Conservation (phyloP, 306 rosid genomes). For the Abrus pulchellus region DNA sequence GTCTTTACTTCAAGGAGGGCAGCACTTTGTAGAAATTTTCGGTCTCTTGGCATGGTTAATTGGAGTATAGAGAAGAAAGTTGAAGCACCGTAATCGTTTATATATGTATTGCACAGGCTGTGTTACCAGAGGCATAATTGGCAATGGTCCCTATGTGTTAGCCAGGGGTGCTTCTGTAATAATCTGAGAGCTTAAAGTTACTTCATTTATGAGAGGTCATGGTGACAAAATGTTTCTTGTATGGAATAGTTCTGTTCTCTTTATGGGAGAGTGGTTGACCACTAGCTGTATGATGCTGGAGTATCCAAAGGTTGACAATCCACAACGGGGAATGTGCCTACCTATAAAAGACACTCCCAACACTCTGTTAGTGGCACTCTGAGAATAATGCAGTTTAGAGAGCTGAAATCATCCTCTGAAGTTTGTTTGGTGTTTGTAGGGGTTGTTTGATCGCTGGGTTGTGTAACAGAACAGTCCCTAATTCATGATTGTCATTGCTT, state of each 20-base stretch:
- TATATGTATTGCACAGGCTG: not conserved
- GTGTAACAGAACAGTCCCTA: not conserved
- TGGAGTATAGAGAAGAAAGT: not conserved
- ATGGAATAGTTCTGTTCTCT: not conserved
- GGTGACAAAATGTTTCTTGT: constrained; percentile 6
- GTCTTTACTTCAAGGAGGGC: not conserved
- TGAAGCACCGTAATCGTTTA: not conserved
- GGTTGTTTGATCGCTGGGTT: not conserved
- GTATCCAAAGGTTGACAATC: not conserved
- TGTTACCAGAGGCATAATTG: constrained; percentile 7
- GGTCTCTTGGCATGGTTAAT: not conserved
- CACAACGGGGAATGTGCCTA: not conserved
- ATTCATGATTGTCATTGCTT: not conserved
- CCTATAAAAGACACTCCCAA: not conserved
- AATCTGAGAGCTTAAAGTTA: not conserved
- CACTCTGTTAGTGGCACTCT: not conserved
- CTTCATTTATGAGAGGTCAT: constrained; percentile 20
- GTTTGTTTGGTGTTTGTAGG: not conserved
- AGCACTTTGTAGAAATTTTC: not conserved
- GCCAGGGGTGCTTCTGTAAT: constrained; percentile 8
- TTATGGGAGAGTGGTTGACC: not conserved
- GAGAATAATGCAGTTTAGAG: not conserved
- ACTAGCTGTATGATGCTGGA: constrained; percentile 4
- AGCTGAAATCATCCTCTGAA: not conserved
- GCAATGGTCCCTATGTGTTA: not conserved